Evolutionary conservation across 345 rosid species (phyloP).

Genomic region (Angophora floribunda): DNA sequence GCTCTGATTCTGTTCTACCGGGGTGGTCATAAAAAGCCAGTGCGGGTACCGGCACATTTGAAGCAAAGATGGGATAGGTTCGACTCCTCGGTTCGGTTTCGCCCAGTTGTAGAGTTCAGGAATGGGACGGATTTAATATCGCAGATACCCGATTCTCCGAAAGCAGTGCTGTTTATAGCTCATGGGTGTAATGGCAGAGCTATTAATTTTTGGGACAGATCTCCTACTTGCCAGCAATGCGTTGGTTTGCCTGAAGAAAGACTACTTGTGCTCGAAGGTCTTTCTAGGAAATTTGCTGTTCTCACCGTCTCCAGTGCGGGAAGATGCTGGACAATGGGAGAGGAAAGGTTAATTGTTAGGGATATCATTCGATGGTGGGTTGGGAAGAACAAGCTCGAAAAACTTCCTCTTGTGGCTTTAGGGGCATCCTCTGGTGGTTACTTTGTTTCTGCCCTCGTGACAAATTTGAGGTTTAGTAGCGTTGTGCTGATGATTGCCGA

Average conservation of each 20-base stretch:
- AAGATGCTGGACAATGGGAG: constrained; percentile 63
- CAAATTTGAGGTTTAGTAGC: constrained; percentile 50
- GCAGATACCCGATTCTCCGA: constrained; percentile 71
- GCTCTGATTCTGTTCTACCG: constrained; percentile 13
- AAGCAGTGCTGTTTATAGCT: constrained; percentile 74
- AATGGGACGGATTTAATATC: constrained; percentile 72
- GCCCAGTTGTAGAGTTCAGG: constrained; percentile 46
- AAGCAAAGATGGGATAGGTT: constrained; percentile 25
- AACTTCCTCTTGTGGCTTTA: constrained; percentile 75
- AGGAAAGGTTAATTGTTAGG: constrained; percentile 45
- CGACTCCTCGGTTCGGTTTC: constrained; percentile 15
- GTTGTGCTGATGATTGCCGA: constrained; percentile 79
- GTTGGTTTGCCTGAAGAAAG: constrained; percentile 84
- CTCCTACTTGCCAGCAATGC: constrained; percentile 51
- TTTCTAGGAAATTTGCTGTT: constrained; percentile 50
- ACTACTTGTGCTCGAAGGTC: constrained; percentile 48
- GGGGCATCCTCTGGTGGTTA: constrained; percentile 97
- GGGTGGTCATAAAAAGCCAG: constrained; percentile 9
- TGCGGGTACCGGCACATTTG: constrained; percentile 1
- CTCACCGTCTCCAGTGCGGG: constrained; percentile 60
- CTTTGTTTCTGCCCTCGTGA: constrained; percentile 75
- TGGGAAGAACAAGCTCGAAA: constrained; percentile 34
- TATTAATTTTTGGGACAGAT: constrained; percentile 73
- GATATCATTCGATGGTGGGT: constrained; percentile 57
- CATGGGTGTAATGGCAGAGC: constrained; percentile 92